These are phyloP conservation scores for Fusarium lyarnte DNA, from an alignment of 2,329 filamentous ascomycete genomes.

Conservation along the genomic window DNA sequence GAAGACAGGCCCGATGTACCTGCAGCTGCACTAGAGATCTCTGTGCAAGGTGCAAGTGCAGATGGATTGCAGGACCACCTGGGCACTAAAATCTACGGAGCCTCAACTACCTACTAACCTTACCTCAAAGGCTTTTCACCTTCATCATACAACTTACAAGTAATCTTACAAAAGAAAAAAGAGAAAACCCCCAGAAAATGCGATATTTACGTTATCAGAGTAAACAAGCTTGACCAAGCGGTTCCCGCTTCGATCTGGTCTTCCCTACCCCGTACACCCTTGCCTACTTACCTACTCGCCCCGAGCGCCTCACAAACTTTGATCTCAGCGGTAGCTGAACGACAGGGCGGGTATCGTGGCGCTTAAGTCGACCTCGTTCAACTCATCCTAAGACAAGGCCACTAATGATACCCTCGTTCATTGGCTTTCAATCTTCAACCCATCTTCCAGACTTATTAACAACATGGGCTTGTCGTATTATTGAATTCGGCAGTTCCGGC, in stretches of 20 bases:
- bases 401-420: constrained; percentile 16
- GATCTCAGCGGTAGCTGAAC: constrained; percentile 12
- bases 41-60: constrained; percentile 1
- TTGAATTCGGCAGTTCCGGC: constrained; percentile 2
- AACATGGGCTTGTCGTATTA: neutral
- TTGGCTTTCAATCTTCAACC: constrained; percentile 12
- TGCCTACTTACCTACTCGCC: neutral
- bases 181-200: neutral
- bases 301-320: constrained; percentile 1
- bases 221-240: neutral
- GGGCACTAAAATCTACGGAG: constrained; percentile 9
- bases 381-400: constrained; percentile 1
- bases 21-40: constrained; percentile 19
- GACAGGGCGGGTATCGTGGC: constrained; percentile 22
- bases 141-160: neutral
- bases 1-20: neutral
- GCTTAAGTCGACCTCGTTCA: constrained; percentile 29
- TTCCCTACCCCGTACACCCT: neutral
- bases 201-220: constrained; percentile 3
- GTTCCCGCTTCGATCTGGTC: neutral
- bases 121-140: neutral
- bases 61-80: neutral
- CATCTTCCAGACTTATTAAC: neutral
- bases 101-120: neutral
- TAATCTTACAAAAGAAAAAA: neutral